A percentile compares a stretch with the other conserved stretches of the same genome.
These are phyloP conservation scores for Leucoagaricus sp. DNA, from an alignment of 1,284 basidiomycete genomes.

Conservation along the genomic window DNA sequence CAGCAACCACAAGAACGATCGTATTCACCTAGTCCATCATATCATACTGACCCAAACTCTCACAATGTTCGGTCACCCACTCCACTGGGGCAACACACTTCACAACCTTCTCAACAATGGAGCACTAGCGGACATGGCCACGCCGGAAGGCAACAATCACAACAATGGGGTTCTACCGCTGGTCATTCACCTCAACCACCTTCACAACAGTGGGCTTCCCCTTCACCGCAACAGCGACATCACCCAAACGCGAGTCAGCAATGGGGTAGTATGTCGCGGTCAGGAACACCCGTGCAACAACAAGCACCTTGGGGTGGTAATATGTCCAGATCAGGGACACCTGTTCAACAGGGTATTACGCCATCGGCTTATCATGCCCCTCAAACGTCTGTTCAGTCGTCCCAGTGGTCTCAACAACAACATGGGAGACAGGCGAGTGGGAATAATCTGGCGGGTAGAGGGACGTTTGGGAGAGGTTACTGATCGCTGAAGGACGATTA, in stretches of 20 bases:
- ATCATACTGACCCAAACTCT: conserved; percentile 15
- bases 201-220: conserved; percentile 19
- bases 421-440: conserved; percentile 23
- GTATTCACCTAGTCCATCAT: conserved; percentile 34
- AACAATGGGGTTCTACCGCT: conserved; percentile 6
- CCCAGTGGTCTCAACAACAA: conserved; percentile 24
- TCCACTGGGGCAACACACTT: conserved; percentile 10
- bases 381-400: conserved; percentile 14
- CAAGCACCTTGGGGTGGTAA: not conserved
- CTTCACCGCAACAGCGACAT: not conserved
- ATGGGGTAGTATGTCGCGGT: conserved; percentile 8
- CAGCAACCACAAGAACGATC: conserved; percentile 32
- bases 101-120: conserved; percentile 14
- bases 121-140: conserved; percentile 10
- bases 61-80: conserved; percentile 6
- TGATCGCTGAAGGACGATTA: not conserved
- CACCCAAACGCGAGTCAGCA: conserved; percentile 12
- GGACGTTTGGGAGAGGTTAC: conserved; percentile 36
- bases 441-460: conserved; percentile 42
- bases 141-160: conserved; percentile 8
- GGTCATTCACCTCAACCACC: conserved; percentile 19
- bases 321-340: not conserved
- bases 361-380: not conserved
- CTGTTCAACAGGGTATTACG: not conserved
- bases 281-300: conserved; percentile 13